Base-by-base conservation (phyloP, 805 yeast genomes). In the Naumovozyma dairenensis region DNA sequence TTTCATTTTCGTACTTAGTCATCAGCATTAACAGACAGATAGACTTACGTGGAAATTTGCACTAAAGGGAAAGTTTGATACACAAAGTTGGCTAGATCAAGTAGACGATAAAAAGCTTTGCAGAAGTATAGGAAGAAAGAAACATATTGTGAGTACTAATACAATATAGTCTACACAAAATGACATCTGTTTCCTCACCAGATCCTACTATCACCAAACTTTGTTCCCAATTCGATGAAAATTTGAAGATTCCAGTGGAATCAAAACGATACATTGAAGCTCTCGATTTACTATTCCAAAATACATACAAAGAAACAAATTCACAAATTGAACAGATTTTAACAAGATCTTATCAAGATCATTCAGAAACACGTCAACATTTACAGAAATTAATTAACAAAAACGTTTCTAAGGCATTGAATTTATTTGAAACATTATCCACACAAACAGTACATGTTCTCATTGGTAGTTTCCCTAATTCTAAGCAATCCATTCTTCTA, bases 281-380 rank as follows among this genome's bases (percentile, higher is more conserved):
- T 6, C 25, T 52, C 6, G 37, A 40, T 28, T 31, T 34, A 24
- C 35, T 52, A 5, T 45, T 52, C 24, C 32, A 37, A 5, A 21
- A 34, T 5, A 26, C 26, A 7, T 26, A 26, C 6, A 25, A 13
- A 5, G 24, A 18, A 16, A 6, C 7, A 6, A 28, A 16, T 3
- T 17, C 8, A 7, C 28, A 45, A 10, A 32, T 43, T 3, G 57
- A 49, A 32, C 39, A 40, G 18, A 36, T 51, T 4, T 15, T 54
- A 5, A 39, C 38, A 4, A 40, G 58, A 27, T 40, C 57, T 4
- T 53, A 45, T 22, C 55, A 51, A 20, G 57, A 51, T 24, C 57
- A 54, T 35, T 33, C 37, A 9, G 50, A 40, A 13, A 44, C 57
- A 3, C 40, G 49, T 18, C 31, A 34, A 3, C 30, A 45, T 37